These are phyloP conservation scores for Ceratocystis albifundus DNA, from an alignment of 2,329 filamentous ascomycete species.

Conservation along the genomic window DNA sequence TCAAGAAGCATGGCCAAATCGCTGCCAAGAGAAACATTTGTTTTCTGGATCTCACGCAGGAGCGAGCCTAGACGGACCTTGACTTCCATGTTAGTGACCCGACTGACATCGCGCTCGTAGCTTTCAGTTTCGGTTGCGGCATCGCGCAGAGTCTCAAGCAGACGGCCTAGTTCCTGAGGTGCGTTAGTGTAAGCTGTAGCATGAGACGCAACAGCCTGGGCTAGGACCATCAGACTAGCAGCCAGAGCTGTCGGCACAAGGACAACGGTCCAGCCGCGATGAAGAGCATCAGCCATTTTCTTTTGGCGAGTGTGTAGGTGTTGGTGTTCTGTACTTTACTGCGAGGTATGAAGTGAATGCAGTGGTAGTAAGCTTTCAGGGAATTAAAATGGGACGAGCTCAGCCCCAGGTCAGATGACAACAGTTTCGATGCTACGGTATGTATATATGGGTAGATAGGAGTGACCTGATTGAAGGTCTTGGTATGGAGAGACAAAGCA, in stretches of 20 bases:
- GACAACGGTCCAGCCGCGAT: conserved; percentile 46
- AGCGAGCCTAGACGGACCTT: conserved; percentile 48
- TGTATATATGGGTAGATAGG: not conserved
- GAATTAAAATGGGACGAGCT: conserved; percentile 14
- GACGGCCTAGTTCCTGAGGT: conserved; percentile 45
- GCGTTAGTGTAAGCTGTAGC: conserved; percentile 46
- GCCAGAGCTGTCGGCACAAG: conserved; percentile 47
- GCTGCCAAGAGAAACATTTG: conserved; percentile 34
- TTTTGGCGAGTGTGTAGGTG: conserved; percentile 26
- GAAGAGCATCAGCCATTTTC: conserved; percentile 42
- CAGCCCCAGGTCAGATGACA: not conserved
- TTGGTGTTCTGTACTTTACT: not conserved
- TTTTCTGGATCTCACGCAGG: conserved; percentile 50
- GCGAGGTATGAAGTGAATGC: not conserved
- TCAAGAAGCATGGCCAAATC: conserved; percentile 38
- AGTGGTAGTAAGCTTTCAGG: not conserved
- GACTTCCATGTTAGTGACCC: conserved; percentile 48
- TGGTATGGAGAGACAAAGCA: not conserved
- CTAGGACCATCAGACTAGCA: conserved; percentile 44
- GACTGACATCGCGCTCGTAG: conserved; percentile 49
- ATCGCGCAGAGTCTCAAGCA: conserved; percentile 49
- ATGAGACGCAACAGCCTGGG: conserved; percentile 42
- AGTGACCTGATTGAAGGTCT: not conserved
- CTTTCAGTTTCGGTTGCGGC: conserved; percentile 54
- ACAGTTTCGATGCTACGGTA: not conserved